Base-by-base conservation (phyloP, 139 green algal genomes). In the Coccomyxa sp. region DNA sequence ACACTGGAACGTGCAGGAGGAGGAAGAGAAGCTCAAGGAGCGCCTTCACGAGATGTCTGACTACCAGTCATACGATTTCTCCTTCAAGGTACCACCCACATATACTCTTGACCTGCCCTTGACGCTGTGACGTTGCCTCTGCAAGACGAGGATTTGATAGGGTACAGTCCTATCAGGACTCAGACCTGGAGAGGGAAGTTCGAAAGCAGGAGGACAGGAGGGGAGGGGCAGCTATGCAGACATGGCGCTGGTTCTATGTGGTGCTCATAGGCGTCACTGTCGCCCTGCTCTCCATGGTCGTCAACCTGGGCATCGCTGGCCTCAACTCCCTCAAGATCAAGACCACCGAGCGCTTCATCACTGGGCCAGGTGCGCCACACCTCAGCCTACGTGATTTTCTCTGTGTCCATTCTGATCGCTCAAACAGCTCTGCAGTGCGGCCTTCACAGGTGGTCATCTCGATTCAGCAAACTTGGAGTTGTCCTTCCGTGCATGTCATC, bases 81-180 rank as follows among this genome's bases (percentile, higher is more conserved):
- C 64, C 27, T 36, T 71, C 64, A 71, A 71, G 64, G 64, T 29
- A 37, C n/a, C n/a, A n/a, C n/a, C n/a, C n/a, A n/a, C n/a, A n/a
- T n/a, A n/a, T n/a, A n/a, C n/a, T n/a, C n/a, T n/a, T n/a, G n/a
- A n/a, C n/a, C n/a, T n/a, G n/a, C n/a, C n/a, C n/a, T n/a, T n/a
- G n/a, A n/a, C n/a, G n/a, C n/a, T n/a, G n/a, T n/a, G n/a, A n/a
- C n/a, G n/a, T n/a, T n/a, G n/a, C n/a, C n/a, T n/a, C n/a, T n/a
- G n/a, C n/a, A n/a, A n/a, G n/a, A n/a, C n/a, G n/a, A n/a, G n/a
- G n/a, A n/a, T n/a, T n/a, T n/a, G n/a, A n/a, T n/a, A n/a, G n/a
- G n/a, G 16, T 12, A 58, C 44, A 58, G 14, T 58, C 44, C 44
- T 16, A 58, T 12, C n/a, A 71, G 64, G 64, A 71, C n/a, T 37